Evolutionary conservation across 2,329 filamentous ascomycete genomes (phyloP), one percentile per base, ranked within the genome.

Genomic region (Ascochyta koolunga): DNA sequence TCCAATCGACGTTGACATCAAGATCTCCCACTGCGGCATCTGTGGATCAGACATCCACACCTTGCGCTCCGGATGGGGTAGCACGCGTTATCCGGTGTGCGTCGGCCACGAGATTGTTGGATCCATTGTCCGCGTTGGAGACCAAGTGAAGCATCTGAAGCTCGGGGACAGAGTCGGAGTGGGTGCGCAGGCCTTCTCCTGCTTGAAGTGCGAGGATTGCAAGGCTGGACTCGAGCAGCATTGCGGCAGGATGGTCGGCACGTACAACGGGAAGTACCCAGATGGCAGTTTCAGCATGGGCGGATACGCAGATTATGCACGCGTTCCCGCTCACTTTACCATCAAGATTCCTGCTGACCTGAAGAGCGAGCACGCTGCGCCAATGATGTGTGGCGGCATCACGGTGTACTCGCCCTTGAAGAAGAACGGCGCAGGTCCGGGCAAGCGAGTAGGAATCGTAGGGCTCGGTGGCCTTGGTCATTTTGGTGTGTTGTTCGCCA

Each of bases 361-460:
- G 24, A 64, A 73, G 1, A 79, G 76, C 25, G 79, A 78, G 9
- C 77, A 81, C 52, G 84, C 83, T 1, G 83, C 89, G 1, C 89
- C 90, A 1, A 86, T 95, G 78, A 80, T 93, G 24, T 93, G 90
- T 68, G 90, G 86, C 1, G 90, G 91, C 1, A 81, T 93, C 46
- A 95, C 90, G 0, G 83, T 88, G 0, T 95, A 84, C 69, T 83
- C 83, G 4, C 90, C 90, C 0, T 75, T 95, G 15, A 82, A 82
- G 43, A 82, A 87, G 24, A 86, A 89, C 31, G 85, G 84, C 1
- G 82, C 85, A 29, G 89, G 89, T 0, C 86, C 87, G 0, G 89
- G 89, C 4, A 90, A 89, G 72, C 80, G 76, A 4, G 87, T 93
- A 0, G 89, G 86, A 0, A 83, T 93, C 47, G 78, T 91, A 11